phyloP scores from a whole-genome alignment of 305 asterid genomes.

The Fraxinus floribunda region DNA sequence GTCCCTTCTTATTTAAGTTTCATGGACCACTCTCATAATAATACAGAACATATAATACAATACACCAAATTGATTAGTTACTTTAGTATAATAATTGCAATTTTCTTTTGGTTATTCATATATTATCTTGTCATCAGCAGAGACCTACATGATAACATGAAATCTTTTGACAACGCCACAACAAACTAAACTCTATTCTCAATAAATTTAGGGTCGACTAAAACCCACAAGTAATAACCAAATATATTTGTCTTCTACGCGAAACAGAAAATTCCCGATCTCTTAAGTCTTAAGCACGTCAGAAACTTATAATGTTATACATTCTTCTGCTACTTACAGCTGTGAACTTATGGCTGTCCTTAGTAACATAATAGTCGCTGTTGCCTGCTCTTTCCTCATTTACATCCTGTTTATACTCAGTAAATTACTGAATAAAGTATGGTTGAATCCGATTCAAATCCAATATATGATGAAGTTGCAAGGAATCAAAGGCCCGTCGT shows the following conservation, averaged over 20 bases:
- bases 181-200: background rate
- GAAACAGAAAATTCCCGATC: slow-evolving; percentile 1
- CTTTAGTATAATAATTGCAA: slow-evolving; percentile 28
- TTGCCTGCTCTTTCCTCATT: slow-evolving; percentile 31
- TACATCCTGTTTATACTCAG: slow-evolving; percentile 26
- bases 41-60: background rate
- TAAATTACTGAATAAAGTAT: slow-evolving; percentile 39
- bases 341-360: slow-evolving; percentile 24
- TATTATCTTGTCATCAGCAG: slow-evolving; percentile 10
- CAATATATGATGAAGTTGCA: slow-evolving; percentile 44
- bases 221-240: slow-evolving; percentile 11
- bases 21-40: background rate
- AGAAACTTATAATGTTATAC: background rate
- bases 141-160: slow-evolving; percentile 2
- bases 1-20: background rate
- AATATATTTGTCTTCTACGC: slow-evolving; percentile 9
- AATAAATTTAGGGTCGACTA: background rate
- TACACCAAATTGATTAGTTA: slow-evolving; percentile 7
- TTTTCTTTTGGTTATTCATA: background rate
- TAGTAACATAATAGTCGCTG: slow-evolving; percentile 17
- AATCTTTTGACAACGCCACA: slow-evolving; percentile 3
- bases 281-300: too few relatives aligned
- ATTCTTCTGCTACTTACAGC: background rate
- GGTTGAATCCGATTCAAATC: slow-evolving; percentile 42
- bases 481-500: slow-evolving; percentile 68